Base-by-base conservation (phyloP, 1,139 yeast species). In the Geotrichum candidum region DNA sequence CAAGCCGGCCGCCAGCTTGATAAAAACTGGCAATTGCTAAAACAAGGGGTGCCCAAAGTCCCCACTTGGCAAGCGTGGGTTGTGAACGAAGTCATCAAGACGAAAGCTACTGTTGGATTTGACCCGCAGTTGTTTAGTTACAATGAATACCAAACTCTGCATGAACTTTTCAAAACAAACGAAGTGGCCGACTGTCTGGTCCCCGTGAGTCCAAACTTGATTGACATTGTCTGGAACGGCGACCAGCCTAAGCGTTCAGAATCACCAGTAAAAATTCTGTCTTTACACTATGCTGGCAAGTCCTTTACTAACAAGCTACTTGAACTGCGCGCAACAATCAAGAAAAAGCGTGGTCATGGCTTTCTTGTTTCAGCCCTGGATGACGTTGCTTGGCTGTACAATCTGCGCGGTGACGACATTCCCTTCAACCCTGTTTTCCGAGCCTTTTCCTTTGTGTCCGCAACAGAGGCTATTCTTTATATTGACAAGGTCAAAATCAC, bases 41-140 rank as follows among this genome's bases (percentile, higher is more conserved):
- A 86, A 73, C 95, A 87, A 73, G 96, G 96, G n/a, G 80, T 84
- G 15, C 80, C 81, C 60, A 88, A 84, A 65, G 86, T 85, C 64
- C 86, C 88, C 41, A 78, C 91, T 2, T 94, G 99, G 99, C 87
- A 88, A 72, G 88, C 88, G 68, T 95, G 97, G 92, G 81, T 90
- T 54, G 80, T 70, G 38, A 65, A 77, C 72, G 67, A 72, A 55
- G 75, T 77, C 10, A 64, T 67, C 27, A 65, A 67, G 33, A 67
- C 72, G 53, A 73, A 71, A 29, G 72, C 72, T 55, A 74, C 74
- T 57, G 80, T 83, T 63, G 86, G 85, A 33, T 78, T 82, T 45
- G 92, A 87, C 70, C 96, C 97, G 1, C 83, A 82, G 66, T 78
- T 92, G 64, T 80, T 92, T 63, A 80, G 87, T 35, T 84, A 78